Percentiles rank a stretch among this genome's conserved stretches.
phyloP scores from a whole-genome alignment of 1,284 basidiomycete genomes.

The Fomitopsis schrenkii region DNA sequence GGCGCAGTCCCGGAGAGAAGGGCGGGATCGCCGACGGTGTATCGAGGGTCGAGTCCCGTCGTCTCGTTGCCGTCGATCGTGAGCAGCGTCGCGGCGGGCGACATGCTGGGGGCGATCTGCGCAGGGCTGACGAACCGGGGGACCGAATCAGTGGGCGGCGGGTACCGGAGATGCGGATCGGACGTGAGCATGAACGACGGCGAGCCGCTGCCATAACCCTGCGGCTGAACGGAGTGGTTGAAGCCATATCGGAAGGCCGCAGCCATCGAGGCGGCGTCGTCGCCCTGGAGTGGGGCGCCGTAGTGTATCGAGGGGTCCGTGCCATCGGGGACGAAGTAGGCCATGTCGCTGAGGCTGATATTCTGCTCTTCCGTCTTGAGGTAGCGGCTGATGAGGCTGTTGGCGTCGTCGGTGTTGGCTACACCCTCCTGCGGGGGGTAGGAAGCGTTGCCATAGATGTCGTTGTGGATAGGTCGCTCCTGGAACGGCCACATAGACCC shows the following conservation, averaged over 20 bases:
- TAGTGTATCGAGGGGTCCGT: conserved; percentile 10
- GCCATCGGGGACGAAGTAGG: conserved; percentile 5
- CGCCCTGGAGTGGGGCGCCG: conserved; percentile 4
- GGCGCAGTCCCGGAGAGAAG: conserved; percentile 4
- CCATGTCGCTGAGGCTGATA: conserved; percentile 4
- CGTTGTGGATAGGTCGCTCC: conserved; percentile 1
- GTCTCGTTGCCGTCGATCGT: conserved; percentile 8
- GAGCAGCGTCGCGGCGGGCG: conserved; percentile 18
- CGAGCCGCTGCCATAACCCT: conserved; percentile 9
- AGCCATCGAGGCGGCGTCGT: conserved; percentile 3
- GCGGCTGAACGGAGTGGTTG: conserved; percentile 9
- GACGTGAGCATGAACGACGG: conserved; percentile 14
- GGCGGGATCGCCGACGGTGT: conserved; percentile 12
- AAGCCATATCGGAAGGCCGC: conserved; percentile 13
- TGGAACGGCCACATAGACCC: neutral
- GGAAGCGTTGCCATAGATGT: conserved; percentile 11
- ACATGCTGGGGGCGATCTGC: conserved; percentile 26
- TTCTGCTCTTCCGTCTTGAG: conserved; percentile 10
- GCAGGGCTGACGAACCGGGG: conserved; percentile 24
- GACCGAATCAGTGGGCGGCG: conserved; percentile 12
- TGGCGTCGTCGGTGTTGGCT: neutral
- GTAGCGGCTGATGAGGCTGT: neutral
- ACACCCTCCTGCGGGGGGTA: conserved; percentile 6
- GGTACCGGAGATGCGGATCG: conserved; percentile 13
- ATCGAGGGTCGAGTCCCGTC: conserved; percentile 20